Evolutionary conservation across 176 grass and related monocot genomes (phyloP).

Genomic region (Oropetium thomaeum): DNA sequence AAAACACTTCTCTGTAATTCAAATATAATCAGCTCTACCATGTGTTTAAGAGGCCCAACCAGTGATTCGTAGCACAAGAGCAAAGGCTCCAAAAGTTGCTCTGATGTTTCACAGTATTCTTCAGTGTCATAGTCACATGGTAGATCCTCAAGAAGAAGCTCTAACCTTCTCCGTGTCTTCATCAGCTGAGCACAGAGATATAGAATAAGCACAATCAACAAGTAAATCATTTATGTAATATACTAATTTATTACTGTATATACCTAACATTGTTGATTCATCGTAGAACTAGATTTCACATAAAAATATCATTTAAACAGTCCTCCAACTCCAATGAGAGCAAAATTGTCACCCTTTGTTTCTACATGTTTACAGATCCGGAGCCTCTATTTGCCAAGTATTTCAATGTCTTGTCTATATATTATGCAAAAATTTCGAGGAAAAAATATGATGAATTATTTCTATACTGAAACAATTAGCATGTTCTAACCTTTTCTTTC

Average conservation of each 20-base stretch:
- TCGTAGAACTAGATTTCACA: neutral
- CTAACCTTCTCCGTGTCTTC: constrained; percentile 65
- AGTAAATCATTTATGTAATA: constrained; percentile 15
- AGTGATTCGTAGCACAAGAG: constrained; percentile 81
- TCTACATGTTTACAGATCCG: neutral
- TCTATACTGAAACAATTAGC: too few species aligned
- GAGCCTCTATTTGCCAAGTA: neutral
- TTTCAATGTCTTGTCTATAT: neutral
- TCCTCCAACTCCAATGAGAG: neutral
- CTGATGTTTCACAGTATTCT: constrained; percentile 74
- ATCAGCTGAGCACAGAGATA: constrained; percentile 52
- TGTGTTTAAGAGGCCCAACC: constrained; percentile 47
- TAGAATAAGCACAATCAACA: neutral
- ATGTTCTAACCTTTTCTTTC: constrained; percentile 83
- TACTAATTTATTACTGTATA: constrained; percentile 3
- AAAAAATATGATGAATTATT: neutral
- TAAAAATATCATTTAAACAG: neutral
- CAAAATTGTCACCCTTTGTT: neutral
- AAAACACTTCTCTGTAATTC: neutral
- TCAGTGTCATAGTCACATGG: constrained; percentile 66
- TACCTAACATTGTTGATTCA: neutral
- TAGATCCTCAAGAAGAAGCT: constrained; percentile 78
- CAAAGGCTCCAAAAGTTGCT: constrained; percentile 86
- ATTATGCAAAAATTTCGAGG: neutral
- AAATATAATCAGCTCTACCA: too few species aligned